phyloP scores from a whole-genome alignment of 495 filamentous ascomycete genomes.

The Tuber magnatum region DNA sequence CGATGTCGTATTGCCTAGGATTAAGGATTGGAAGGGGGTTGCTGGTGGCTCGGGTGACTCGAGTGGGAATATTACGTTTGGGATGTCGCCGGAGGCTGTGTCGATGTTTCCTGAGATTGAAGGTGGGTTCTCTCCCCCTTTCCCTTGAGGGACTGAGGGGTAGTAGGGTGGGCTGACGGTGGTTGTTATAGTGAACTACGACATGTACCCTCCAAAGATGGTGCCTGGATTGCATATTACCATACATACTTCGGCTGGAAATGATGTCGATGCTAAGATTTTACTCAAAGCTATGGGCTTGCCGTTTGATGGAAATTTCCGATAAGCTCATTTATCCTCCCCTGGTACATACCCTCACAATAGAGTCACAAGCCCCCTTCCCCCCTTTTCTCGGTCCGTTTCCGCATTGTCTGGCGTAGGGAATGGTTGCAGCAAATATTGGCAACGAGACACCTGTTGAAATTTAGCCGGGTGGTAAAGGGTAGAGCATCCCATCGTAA shows the following conservation, averaged over 20 bases:
- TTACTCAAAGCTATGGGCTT: constrained; percentile 73
- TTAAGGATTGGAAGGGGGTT: constrained; percentile 90
- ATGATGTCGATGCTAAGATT: constrained; percentile 82
- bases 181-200: constrained; percentile 31
- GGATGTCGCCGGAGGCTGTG: constrained; percentile 62
- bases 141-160: neutral
- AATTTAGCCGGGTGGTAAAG: neutral
- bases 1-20: constrained; percentile 80
- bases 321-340: neutral
- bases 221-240: constrained; percentile 83
- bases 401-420: neutral
- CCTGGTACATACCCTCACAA: neutral
- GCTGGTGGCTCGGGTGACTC: constrained; percentile 69
- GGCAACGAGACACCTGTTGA: neutral
- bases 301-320: constrained; percentile 70
- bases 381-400: neutral
- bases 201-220: constrained; percentile 81
- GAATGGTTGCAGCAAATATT: neutral
- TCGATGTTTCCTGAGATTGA: constrained; percentile 87
- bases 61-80: constrained; percentile 78
- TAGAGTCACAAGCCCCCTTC: neutral
- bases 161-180: neutral
- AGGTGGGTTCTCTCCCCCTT: constrained; percentile 53
- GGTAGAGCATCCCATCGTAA: neutral
- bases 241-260: constrained; percentile 78